Percentiles rank a stretch among this genome's conserved stretches.
Evolutionary conservation across 2,329 filamentous ascomycete genomes (phyloP).

Genomic region (Onygenales sp.): DNA sequence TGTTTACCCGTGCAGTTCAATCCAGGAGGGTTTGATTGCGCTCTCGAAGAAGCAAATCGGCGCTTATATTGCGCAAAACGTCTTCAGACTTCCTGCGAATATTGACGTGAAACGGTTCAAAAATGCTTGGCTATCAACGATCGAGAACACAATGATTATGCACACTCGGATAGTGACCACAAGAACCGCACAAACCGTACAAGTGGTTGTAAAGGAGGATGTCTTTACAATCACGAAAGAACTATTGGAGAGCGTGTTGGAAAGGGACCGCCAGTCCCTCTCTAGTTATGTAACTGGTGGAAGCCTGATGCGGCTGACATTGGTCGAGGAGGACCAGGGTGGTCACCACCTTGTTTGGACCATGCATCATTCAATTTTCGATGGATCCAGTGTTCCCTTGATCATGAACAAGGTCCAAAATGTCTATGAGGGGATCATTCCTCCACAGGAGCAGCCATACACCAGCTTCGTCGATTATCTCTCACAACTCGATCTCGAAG

Average conservation of each 20-base stretch:
- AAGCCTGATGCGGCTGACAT: conserved; percentile 20
- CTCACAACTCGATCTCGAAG: not conserved
- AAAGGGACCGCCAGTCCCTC: conserved; percentile 7
- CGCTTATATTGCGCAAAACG: conserved; percentile 56
- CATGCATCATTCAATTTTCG: conserved; percentile 36
- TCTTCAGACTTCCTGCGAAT: conserved; percentile 53
- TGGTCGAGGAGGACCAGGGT: conserved; percentile 7
- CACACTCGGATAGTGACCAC: conserved; percentile 61
- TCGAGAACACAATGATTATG: conserved; percentile 61
- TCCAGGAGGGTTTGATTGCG: conserved; percentile 11
- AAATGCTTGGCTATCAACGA: conserved; percentile 52
- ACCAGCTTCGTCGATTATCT: conserved; percentile 16
- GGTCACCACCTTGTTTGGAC: conserved; percentile 28
- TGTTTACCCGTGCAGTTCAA: conserved; percentile 10
- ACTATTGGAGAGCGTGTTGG: not conserved
- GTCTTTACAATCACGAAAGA: not conserved
- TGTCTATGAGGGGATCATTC: conserved; percentile 8
- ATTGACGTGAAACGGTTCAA: conserved; percentile 43
- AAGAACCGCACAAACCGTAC: conserved; percentile 26
- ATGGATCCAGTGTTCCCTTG: conserved; percentile 23
- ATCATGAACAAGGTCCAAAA: conserved; percentile 11
- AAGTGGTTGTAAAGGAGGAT: conserved; percentile 30
- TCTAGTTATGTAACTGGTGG: conserved; percentile 18
- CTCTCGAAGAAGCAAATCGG: conserved; percentile 33
- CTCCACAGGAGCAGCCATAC: conserved; percentile 8